Base-by-base conservation (phyloP, 768 basidiomycete species). In the Auriscalpium microsporum region DNA sequence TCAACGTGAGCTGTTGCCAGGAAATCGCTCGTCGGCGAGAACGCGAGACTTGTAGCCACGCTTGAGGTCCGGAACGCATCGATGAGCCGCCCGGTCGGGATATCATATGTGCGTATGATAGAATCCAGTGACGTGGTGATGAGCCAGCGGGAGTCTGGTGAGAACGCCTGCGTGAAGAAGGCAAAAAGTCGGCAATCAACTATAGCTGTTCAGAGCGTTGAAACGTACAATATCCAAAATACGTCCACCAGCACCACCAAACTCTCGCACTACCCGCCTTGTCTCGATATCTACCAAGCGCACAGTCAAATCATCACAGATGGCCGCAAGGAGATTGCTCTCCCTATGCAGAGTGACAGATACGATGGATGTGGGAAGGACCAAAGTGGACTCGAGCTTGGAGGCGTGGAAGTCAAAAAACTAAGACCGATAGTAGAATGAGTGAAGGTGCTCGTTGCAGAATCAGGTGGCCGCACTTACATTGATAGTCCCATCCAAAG, bases 341-440 rank as follows among this genome's bases (percentile, higher is more conserved):
- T 92, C 92, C 37, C 84, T 80, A 61, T 99, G 89, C 17, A 98
- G 74, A 3, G 75, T 68, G 60, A 94, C 77, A 2, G 88, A 86
- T 19, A 82, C 81, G 17, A 82, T 78, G 13, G 82, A 73, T 5
- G 91, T 84, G 2, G 89, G 77, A 2, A 96, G 64, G 10, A 81
- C 70, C 48, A 93, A 54, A 0, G 83, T 83, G 52, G 86, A 71
- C 56, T 87, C 80, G 56, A 92, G 72, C 63, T 82, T 82, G 10
- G 90, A 82, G 3, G 86, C 84, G 64, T 95, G 91, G 70, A 99
- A 98, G 67, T 98, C 89, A 63, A 98, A 99, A 73, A 97, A 97
- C 94, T 99, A 62, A 5, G 21, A 17, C 13, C 45, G 47, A 40
- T 33, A 48, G 19, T 10, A 10, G 37, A 52, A 9, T 23, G 13